Evolutionary conservation across 495 filamentous ascomycete species (phyloP).

Genomic region (Podospora bellae-mahoneyi): DNA sequence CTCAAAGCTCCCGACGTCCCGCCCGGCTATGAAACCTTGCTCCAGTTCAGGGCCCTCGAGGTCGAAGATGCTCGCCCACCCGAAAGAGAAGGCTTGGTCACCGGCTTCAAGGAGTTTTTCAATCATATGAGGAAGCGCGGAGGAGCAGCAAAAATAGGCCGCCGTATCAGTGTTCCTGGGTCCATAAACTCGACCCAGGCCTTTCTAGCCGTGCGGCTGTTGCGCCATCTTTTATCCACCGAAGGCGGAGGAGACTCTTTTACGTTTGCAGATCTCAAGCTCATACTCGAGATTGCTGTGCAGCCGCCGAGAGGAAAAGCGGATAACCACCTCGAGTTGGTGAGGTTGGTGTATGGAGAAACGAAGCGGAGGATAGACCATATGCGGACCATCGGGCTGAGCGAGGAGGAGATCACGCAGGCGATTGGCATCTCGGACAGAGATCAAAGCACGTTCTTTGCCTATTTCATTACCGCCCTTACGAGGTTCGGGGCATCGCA

Average conservation of each 20-base stretch:
- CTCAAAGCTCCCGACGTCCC: conserved; percentile 54
- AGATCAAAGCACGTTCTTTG: conserved; percentile 38
- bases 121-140: conserved; percentile 46
- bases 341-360: conserved; percentile 55
- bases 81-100: conserved; percentile 52
- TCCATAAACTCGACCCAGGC: conserved; percentile 66
- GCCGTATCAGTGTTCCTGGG: not conserved
- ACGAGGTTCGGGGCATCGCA: conserved; percentile 56
- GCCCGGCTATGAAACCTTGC: conserved; percentile 58
- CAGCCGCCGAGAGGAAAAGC: conserved; percentile 38
- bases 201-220: conserved; percentile 51
- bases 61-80: conserved; percentile 55
- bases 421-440: conserved; percentile 25
- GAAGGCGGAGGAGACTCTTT: conserved; percentile 33
- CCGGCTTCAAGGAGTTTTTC: conserved; percentile 65
- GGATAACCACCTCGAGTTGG: conserved; percentile 49
- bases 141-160: conserved; percentile 15
- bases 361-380: conserved; percentile 34
- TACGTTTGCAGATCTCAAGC: conserved; percentile 39
- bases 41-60: conserved; percentile 46
- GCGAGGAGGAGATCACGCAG: conserved; percentile 39
- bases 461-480: conserved; percentile 53
- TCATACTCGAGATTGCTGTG: conserved; percentile 38
- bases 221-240: conserved; percentile 54
- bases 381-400: conserved; percentile 26